Evolutionary conservation across 257 asterid genomes (phyloP).

Genomic region (Dorcoceras hygrometricum): DNA sequence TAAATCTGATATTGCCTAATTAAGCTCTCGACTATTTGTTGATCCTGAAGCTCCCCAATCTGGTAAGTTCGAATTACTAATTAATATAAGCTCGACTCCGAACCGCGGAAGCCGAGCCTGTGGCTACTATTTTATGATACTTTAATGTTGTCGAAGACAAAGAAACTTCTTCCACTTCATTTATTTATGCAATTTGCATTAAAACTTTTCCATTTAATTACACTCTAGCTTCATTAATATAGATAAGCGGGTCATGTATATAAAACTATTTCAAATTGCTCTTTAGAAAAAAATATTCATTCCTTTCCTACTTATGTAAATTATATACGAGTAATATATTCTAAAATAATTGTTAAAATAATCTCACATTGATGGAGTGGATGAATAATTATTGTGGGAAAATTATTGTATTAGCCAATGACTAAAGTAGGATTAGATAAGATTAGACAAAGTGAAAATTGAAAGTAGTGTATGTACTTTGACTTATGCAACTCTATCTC

Average conservation of each 20-base stretch:
- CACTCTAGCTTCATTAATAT: not conserved
- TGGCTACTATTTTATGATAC: not conserved
- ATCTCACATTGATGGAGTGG: slow-evolving; percentile 9
- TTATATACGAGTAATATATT: too few relatives aligned
- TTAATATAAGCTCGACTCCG: not conserved
- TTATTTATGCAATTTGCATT: not conserved
- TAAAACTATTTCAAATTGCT: not conserved
- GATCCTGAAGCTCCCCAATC: too few relatives aligned
- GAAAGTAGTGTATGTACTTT: slow-evolving; percentile 36
- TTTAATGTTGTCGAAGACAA: too few relatives aligned
- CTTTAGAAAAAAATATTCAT: not conserved
- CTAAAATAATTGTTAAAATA: not conserved
- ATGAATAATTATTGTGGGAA: slow-evolving; percentile 24
- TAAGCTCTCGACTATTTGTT: too few relatives aligned
- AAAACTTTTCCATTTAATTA: not conserved
- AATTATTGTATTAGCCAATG: slow-evolving; percentile 27
- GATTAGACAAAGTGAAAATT: slow-evolving; percentile 22
- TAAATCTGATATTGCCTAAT: too few relatives aligned
- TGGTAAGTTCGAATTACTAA: too few relatives aligned
- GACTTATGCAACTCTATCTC: slow-evolving; percentile 44
- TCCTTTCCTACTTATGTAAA: not conserved
- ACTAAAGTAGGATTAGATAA: slow-evolving; percentile 26
- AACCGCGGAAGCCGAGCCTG: not conserved
- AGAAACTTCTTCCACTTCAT: not conserved
- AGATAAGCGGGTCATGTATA: not conserved